phyloP scores from a whole-genome alignment of 495 filamentous ascomycete species.

The Penicillium coffeae region DNA sequence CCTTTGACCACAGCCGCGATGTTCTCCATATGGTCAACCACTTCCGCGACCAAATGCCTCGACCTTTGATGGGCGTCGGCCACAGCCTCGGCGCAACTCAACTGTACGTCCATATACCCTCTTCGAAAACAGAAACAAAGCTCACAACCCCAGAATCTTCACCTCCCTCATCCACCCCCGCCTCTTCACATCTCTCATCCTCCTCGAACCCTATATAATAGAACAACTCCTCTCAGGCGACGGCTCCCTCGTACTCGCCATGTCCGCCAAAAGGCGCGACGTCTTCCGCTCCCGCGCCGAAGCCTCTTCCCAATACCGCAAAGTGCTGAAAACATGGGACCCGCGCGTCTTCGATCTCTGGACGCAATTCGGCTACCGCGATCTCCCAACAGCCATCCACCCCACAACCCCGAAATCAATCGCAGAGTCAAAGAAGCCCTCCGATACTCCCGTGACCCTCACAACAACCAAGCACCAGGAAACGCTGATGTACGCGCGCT shows the following conservation, averaged over 20 bases:
- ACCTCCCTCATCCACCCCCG: conserved; percentile 60
- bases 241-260: conserved; percentile 26
- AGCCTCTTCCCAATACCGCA: conserved; percentile 55
- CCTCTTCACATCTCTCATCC: conserved; percentile 68
- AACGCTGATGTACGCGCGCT: conserved; percentile 41
- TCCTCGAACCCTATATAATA: conserved; percentile 79
- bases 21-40: conserved; percentile 82
- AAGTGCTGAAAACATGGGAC: conserved; percentile 63
- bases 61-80: conserved; percentile 81
- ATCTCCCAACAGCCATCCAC: conserved; percentile 56
- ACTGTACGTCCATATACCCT: conserved; percentile 38
- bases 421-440: too few relatives aligned
- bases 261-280: conserved; percentile 63
- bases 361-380: conserved; percentile 61
- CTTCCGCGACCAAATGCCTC: conserved; percentile 77
- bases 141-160: conserved; percentile 6
- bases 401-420: conserved; percentile 20
- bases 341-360: conserved; percentile 64
- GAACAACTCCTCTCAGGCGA: conserved; percentile 28
- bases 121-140: conserved; percentile 26
- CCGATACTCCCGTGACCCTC: neutral
- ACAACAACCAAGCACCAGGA: conserved; percentile 3
- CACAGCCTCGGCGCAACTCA: conserved; percentile 84
- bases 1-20: conserved; percentile 85
- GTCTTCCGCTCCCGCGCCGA: conserved; percentile 61